Conservation (phyloP, 345 rosid genomes). For the Clarkia xantiana region DNA sequence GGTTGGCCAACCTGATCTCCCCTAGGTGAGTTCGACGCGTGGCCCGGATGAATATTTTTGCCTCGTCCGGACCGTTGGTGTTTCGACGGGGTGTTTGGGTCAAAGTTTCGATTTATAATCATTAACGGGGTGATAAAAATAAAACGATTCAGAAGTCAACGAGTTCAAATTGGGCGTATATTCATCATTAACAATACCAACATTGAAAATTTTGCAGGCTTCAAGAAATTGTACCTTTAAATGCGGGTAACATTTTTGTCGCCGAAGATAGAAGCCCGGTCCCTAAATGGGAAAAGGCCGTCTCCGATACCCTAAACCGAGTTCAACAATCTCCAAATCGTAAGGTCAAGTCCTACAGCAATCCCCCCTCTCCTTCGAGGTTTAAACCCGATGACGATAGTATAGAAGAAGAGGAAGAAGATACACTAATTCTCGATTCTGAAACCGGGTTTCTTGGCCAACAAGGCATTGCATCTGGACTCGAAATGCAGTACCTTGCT, state of each 20-base stretch:
- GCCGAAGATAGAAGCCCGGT: constrained; percentile 81
- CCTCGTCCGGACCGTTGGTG: too few relatives aligned
- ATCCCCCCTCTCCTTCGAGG: constrained; percentile 92
- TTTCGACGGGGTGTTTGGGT: too few relatives aligned
- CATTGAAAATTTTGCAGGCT: too few relatives aligned
- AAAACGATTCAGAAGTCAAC: too few relatives aligned
- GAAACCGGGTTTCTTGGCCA: constrained; percentile 35
- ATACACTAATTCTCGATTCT: constrained; percentile 36
- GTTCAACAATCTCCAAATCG: constrained; percentile 23
- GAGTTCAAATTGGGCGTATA: too few relatives aligned
- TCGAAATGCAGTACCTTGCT: too few relatives aligned
- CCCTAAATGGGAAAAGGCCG: constrained; percentile 69
- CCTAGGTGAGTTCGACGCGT: too few relatives aligned
- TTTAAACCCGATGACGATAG: constrained; percentile 47
- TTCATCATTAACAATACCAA: too few relatives aligned
- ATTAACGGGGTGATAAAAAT: too few relatives aligned
- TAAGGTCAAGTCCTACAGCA: constrained; percentile 63
- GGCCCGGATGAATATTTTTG: too few relatives aligned
- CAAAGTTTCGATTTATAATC: too few relatives aligned
- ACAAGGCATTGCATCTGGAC: constrained; percentile 23
- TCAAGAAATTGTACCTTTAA: constrained; percentile 94
- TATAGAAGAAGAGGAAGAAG: constrained; percentile 49
- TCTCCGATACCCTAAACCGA: constrained; percentile 58
- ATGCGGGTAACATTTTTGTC: constrained; percentile 88
- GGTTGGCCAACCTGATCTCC: too few relatives aligned